phyloP scores from a whole-genome alignment of 257 asterid species.

The Dorcoceras hygrometricum region DNA sequence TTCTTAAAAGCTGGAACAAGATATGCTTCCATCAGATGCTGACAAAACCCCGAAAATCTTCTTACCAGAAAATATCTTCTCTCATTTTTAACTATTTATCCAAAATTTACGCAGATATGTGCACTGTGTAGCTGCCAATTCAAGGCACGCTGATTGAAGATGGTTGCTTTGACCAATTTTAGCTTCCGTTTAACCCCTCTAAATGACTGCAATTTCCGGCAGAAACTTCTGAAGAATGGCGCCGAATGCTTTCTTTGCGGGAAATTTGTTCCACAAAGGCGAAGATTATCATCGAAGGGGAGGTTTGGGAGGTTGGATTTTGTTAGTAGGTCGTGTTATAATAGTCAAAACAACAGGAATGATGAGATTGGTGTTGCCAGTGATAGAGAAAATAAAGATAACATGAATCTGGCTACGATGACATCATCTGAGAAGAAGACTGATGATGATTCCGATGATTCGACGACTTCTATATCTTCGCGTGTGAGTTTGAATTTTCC shows the following conservation, averaged over 20 bases:
- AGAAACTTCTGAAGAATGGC: conserved; percentile 22
- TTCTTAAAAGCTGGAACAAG: neutral
- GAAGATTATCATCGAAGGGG: conserved; percentile 29
- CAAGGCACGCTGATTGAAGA: conserved; percentile 19
- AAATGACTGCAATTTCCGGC: conserved; percentile 22
- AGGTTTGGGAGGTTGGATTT: conserved; percentile 33
- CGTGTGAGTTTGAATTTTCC: conserved; percentile 35
- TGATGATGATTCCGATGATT: conserved; percentile 37
- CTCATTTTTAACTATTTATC: neutral
- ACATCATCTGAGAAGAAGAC: conserved; percentile 42
- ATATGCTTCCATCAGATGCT: neutral
- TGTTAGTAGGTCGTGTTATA: conserved; percentile 44
- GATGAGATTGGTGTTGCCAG: conserved; percentile 30
- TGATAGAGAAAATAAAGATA: conserved; percentile 55
- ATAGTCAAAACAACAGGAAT: conserved; percentile 23
- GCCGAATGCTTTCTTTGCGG: conserved; percentile 38
- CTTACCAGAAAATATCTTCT: neutral
- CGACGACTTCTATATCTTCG: conserved; percentile 47
- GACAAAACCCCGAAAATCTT: neutral
- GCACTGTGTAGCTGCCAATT: neutral
- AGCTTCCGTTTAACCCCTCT: conserved; percentile 42
- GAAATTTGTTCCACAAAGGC: conserved; percentile 31
- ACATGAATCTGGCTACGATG: conserved; percentile 51
- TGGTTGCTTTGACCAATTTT: conserved; percentile 60
- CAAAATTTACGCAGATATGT: neutral